These are phyloP conservation scores for Albugo candida DNA, from an alignment of 352 stramenopile species.

Conservation along the genomic window DNA sequence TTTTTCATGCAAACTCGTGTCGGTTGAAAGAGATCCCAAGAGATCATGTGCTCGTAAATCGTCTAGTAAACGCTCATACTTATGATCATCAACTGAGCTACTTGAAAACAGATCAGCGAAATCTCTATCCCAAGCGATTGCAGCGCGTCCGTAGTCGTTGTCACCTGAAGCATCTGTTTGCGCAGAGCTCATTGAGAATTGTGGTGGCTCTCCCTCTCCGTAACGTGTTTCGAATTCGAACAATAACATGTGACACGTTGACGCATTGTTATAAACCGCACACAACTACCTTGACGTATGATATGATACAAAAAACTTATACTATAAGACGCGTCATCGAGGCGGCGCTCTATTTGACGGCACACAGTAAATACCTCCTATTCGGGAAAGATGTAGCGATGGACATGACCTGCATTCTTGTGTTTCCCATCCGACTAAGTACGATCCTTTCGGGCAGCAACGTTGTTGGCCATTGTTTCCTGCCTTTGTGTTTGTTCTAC, in stretches of 20 bases:
- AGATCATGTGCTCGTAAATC: slow-evolving; percentile 72
- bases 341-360: not conserved
- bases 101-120: slow-evolving; percentile 66
- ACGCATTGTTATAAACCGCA: not conserved
- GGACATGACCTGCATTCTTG: slow-evolving; percentile 1
- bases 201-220: not conserved
- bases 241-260: not conserved
- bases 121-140: slow-evolving; percentile 15
- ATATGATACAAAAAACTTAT: not conserved
- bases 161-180: not conserved
- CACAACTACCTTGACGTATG: slow-evolving; percentile 1
- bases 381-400: slow-evolving; percentile 1
- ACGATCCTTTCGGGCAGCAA: slow-evolving; percentile 6
- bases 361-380: slow-evolving; percentile 6
- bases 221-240: slow-evolving; percentile 2
- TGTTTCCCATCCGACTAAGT: slow-evolving; percentile 3
- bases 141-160: not conserved
- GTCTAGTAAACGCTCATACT: slow-evolving; percentile 72
- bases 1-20: not conserved
- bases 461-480: not conserved
- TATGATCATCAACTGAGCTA: slow-evolving; percentile 61
- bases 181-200: not conserved
- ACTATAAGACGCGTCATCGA: not conserved
- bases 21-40: slow-evolving; percentile 34
- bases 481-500: too few species aligned